Evolutionary conservation across 352 stramenopile genomes (phyloP).

Genomic region (Pythium utonaiense): DNA sequence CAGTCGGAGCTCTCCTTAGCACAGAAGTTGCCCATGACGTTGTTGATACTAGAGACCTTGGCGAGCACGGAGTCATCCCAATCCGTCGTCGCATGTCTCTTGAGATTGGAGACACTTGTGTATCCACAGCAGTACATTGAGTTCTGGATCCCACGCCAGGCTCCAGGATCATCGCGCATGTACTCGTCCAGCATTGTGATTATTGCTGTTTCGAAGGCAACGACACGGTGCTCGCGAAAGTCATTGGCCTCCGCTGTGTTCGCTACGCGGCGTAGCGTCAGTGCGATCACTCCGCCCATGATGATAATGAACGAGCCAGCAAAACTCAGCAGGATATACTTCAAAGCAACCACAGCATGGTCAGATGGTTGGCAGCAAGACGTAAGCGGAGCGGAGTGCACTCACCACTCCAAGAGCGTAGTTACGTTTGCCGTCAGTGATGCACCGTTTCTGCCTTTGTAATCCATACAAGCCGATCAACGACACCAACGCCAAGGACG

Average conservation of each 20-base stretch:
- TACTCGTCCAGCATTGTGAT: constrained; percentile 40
- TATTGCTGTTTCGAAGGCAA: constrained; percentile 42
- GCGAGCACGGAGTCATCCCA: constrained; percentile 37
- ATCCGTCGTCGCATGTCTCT: constrained; percentile 11
- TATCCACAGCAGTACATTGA: constrained; percentile 60
- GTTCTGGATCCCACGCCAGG: constrained; percentile 46
- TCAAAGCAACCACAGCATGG: background rate
- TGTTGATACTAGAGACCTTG: constrained; percentile 37
- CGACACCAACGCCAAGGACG: constrained; percentile 41
- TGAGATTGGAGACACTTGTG: constrained; percentile 21
- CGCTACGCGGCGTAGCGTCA: constrained; percentile 40
- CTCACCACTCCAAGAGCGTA: constrained; percentile 53
- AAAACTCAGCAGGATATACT: constrained; percentile 51
- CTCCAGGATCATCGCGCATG: constrained; percentile 17
- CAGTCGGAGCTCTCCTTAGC: constrained; percentile 26
- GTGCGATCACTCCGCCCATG: constrained; percentile 40
- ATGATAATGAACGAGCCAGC: constrained; percentile 40
- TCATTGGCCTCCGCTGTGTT: constrained; percentile 29
- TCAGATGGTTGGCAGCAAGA: background rate
- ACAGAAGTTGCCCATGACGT: constrained; percentile 39
- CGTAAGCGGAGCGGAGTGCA: background rate
- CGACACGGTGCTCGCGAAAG: constrained; percentile 33
- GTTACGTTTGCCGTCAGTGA: constrained; percentile 51
- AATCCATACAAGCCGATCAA: constrained; percentile 44
- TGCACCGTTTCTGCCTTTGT: constrained; percentile 45